A percentile compares a stretch with the other conserved stretches of the same genome.
Conservation (phyloP, 371 early-diverging fungal genomes). For the Mucor plumbeus region DNA sequence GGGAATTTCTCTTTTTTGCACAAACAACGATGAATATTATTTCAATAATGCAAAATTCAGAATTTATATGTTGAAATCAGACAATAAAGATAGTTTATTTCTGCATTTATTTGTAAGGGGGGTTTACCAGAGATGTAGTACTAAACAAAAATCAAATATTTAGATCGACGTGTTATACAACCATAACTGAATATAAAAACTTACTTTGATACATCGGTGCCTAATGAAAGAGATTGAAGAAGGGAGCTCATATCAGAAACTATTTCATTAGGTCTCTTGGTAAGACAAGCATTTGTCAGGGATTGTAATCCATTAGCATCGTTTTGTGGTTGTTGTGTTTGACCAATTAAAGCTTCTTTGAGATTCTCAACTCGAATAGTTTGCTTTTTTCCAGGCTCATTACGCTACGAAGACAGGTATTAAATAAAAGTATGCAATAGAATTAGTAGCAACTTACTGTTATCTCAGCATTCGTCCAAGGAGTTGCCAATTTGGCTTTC, state of each 20-base stretch:
- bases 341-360: constrained; percentile 45
- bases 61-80: too few species aligned
- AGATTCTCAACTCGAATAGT: constrained; percentile 57
- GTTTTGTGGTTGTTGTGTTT: constrained; percentile 1
- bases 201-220: constrained; percentile 29
- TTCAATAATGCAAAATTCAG: too few species aligned
- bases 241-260: constrained; percentile 47
- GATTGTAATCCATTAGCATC: constrained; percentile 1
- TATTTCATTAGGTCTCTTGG: constrained; percentile 34
- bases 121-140: constrained; percentile 32
- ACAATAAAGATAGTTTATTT: too few species aligned
- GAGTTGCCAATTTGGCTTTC: constrained; percentile 51
- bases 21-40: too few species aligned
- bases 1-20: too few species aligned
- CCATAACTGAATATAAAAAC: background rate
- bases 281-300: constrained; percentile 25
- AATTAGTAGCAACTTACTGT: constrained; percentile 15
- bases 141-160: constrained; percentile 11
- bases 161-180: background rate
- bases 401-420: constrained; percentile 22
- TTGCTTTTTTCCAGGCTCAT: constrained; percentile 30
- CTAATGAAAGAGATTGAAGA: constrained; percentile 43
- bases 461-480: constrained; percentile 44
- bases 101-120: constrained; percentile 32
- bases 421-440: background rate